phyloP scores from a whole-genome alignment of 306 rosid genomes.

The Castanospermum australe region DNA sequence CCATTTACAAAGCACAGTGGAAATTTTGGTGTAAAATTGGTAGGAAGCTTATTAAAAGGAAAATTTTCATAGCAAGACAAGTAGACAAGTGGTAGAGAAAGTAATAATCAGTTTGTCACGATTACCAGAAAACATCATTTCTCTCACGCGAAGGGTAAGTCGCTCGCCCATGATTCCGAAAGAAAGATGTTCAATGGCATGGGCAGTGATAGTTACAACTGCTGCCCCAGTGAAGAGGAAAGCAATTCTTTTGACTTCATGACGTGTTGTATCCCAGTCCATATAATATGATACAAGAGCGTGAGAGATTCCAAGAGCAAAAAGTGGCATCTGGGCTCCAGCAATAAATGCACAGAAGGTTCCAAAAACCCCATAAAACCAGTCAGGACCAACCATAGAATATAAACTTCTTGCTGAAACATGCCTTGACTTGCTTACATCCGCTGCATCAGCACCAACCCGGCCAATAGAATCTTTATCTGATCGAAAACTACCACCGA shows the following conservation, averaged over 20 bases:
- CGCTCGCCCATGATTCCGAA: slow-evolving; percentile 97
- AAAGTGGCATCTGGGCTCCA: slow-evolving; percentile 97
- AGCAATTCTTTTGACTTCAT: slow-evolving; percentile 65
- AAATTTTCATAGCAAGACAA: slow-evolving; percentile 5
- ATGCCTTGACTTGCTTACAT: slow-evolving; percentile 37
- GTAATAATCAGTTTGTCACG: slow-evolving; percentile 3
- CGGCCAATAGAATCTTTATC: slow-evolving; percentile 77
- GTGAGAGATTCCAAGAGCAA: slow-evolving; percentile 91
- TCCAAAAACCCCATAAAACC: slow-evolving; percentile 79
- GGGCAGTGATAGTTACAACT: slow-evolving; percentile 68
- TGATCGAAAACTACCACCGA: slow-evolving; percentile 85
- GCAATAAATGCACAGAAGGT: slow-evolving; percentile 77
- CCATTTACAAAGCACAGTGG: not conserved
- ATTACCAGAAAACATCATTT: slow-evolving; percentile 83
- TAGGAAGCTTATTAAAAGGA: not conserved
- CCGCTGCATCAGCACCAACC: slow-evolving; percentile 58
- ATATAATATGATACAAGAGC: slow-evolving; percentile 91
- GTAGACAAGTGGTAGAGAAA: not conserved
- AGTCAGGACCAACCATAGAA: slow-evolving; percentile 87
- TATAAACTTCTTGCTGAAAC: slow-evolving; percentile 67
- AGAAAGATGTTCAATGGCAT: slow-evolving; percentile 81
- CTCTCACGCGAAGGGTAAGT: slow-evolving; percentile 89
- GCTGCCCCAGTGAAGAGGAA: slow-evolving; percentile 76
- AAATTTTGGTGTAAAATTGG: not conserved
- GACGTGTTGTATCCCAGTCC: slow-evolving; percentile 93